phyloP scores from a whole-genome alignment of 1,139 yeast species.

The Scheffersomyces quercinus region DNA sequence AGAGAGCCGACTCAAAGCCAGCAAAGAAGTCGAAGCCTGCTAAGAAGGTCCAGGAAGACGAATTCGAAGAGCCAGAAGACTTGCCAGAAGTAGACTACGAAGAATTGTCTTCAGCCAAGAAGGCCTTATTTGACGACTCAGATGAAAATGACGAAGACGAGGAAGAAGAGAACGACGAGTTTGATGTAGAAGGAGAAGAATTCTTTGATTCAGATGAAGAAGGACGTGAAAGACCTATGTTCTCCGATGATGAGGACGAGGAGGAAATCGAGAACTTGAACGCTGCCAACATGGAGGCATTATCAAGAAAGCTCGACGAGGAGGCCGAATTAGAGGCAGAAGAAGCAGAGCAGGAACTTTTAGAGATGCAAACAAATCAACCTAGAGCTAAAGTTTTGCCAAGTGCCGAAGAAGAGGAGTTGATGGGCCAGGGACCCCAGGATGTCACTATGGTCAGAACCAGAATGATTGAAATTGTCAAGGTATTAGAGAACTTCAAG shows the following conservation, averaged over 20 bases:
- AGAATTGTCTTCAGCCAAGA: constrained; percentile 65
- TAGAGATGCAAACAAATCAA: constrained; percentile 58
- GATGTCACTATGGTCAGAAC: constrained; percentile 85
- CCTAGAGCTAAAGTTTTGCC: constrained; percentile 76
- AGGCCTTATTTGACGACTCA: constrained; percentile 77
- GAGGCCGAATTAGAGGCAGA: constrained; percentile 72
- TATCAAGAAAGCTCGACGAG: constrained; percentile 67
- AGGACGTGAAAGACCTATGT: constrained; percentile 68
- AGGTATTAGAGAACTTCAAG: constrained; percentile 91
- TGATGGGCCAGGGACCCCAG: constrained; percentile 53
- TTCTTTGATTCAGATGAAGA: constrained; percentile 57
- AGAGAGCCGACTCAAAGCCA: constrained; percentile 20
- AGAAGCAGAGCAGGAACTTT: constrained; percentile 75
- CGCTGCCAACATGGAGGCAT: constrained; percentile 85
- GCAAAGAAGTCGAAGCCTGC: constrained; percentile 12
- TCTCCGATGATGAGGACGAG: constrained; percentile 81
- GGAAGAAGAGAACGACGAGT: constrained; percentile 38
- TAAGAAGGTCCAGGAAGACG: constrained; percentile 27
- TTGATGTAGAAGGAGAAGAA: constrained; percentile 47
- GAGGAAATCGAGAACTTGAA: constrained; percentile 78
- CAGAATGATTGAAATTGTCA: constrained; percentile 92
- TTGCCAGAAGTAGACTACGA: constrained; percentile 67
- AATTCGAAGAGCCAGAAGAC: constrained; percentile 44
- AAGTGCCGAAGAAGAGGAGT: constrained; percentile 57
- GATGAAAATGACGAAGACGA: constrained; percentile 56